Evolutionary conservation across 1,284 basidiomycete genomes (phyloP), one percentile per base, ranked within the genome.

Genomic region (Microbotryum lychnidis-dioicae): DNA sequence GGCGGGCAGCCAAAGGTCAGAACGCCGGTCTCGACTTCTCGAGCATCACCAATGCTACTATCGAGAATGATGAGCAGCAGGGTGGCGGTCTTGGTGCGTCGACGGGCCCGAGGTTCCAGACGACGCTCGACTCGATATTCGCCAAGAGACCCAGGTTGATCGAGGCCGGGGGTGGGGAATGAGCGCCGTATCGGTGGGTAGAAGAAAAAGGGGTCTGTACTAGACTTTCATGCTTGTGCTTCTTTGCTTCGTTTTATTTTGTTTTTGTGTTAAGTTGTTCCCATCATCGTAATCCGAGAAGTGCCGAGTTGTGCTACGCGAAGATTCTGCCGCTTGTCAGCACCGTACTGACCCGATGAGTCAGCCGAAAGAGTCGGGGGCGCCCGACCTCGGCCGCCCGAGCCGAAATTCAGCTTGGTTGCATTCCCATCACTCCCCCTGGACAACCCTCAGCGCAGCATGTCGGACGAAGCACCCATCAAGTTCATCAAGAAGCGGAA

Each of bases 401-500:
- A 50, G 48, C 37, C 14, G 37, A 42, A 42, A 16, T 10, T 42
- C 37, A 42, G 37, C 16, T 42, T 42, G 37, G 37, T 12, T 18
- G 2, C 49, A 23, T 27, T 27, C 33, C 25, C 9, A 45, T 21
- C 46, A 53, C 18, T 33, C n/a, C 7, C 47, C 29, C 8, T 25
- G 25, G 25, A 45, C 27, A 18, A n/a, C 57, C 9, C 25, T n/a
- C 31, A 27, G n/a, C 6, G 18, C 31, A 33, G n/a, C 33, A 59
- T 56, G 50, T 50, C 57, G 37, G 37, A 42, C 10, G 65, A 63
- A 46, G 62, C 47, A 20, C 61, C 63, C 1, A 59, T 67, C 48
- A 63, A 54, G 18, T 68, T 68, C 60, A 65, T 65, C 49, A 68
- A 68, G 64, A 63, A 63, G 59, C 55, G 59, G 46, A 63, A 63